Conservation (phyloP, 495 filamentous ascomycete genomes). For the Aspergillus sclerotiicarbonarius region DNA sequence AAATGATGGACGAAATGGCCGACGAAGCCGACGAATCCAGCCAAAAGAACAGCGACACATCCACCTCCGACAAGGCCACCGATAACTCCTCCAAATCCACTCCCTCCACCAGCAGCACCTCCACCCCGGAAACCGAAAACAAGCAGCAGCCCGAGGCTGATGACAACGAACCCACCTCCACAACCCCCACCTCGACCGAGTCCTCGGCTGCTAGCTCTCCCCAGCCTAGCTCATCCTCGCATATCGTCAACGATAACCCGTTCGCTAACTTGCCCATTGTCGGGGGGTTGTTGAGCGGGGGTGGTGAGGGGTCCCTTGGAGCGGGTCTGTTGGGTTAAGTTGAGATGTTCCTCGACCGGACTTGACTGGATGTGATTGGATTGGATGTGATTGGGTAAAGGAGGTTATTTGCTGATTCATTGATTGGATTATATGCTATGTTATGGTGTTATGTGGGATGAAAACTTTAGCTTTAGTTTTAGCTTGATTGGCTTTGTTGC, state of each 20-base stretch:
- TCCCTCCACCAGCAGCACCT: constrained; percentile 1
- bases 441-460: neutral
- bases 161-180: constrained; percentile 5
- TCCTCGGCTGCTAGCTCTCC: constrained; percentile 9
- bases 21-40: constrained; percentile 16
- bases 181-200: constrained; percentile 24
- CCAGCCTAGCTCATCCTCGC: constrained; percentile 1
- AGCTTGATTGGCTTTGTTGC: neutral
- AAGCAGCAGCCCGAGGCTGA: constrained; percentile 7
- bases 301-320: constrained; percentile 17
- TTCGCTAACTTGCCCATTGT: constrained; percentile 33
- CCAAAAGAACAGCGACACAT: constrained; percentile 7
- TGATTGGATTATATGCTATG: too few relatives aligned
- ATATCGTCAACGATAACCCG: constrained; percentile 21
- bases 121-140: neutral
- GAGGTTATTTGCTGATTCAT: too few relatives aligned
- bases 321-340: neutral
- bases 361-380: too few relatives aligned
- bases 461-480: neutral
- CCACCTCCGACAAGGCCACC: constrained; percentile 10
- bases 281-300: constrained; percentile 29
- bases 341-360: neutral
- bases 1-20: constrained; percentile 22
- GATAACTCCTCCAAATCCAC: too few relatives aligned
- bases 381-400: too few relatives aligned